Conservation (phyloP, 441 rosid genomes). For the Bocquillonia castaneifolia region DNA sequence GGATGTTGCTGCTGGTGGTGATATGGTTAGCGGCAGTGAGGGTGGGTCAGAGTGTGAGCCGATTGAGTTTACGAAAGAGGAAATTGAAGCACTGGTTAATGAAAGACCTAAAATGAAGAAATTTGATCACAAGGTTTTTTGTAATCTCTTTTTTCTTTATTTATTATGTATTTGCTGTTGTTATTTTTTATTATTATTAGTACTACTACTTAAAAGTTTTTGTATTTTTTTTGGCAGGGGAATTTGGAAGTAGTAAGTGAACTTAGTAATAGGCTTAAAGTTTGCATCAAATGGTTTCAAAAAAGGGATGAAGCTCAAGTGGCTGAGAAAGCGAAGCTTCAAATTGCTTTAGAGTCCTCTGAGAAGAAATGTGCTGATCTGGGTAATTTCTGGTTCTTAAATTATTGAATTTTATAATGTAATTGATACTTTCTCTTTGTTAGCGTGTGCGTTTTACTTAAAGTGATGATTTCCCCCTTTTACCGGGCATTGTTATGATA, state of each 20-base stretch:
- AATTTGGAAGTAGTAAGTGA: constrained; percentile 57
- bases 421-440: background rate
- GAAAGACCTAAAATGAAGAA: constrained; percentile 69
- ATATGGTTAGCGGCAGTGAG: constrained; percentile 37
- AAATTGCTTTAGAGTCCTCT: constrained; percentile 47
- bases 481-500: background rate
- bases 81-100: constrained; percentile 61
- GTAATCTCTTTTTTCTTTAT: background rate
- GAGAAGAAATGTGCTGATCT: constrained; percentile 51
- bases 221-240: constrained; percentile 36
- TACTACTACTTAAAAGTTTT: too few relatives aligned
- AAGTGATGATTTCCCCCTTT: background rate
- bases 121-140: constrained; percentile 71
- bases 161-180: background rate
- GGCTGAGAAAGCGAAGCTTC: constrained; percentile 57
- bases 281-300: constrained; percentile 77
- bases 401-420: too few relatives aligned
- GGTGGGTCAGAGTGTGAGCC: constrained; percentile 38
- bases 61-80: constrained; percentile 67
- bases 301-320: constrained; percentile 54
- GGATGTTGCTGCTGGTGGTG: constrained; percentile 42
- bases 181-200: background rate
- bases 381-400: constrained; percentile 33
- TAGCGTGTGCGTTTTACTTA: background rate
- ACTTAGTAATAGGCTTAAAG: constrained; percentile 61